A percentile compares a stretch with the other conserved stretches of the same genome.
These are phyloP conservation scores for Sporothrix globosa DNA, from an alignment of 2,329 filamentous ascomycete genomes.

Conservation along the genomic window DNA sequence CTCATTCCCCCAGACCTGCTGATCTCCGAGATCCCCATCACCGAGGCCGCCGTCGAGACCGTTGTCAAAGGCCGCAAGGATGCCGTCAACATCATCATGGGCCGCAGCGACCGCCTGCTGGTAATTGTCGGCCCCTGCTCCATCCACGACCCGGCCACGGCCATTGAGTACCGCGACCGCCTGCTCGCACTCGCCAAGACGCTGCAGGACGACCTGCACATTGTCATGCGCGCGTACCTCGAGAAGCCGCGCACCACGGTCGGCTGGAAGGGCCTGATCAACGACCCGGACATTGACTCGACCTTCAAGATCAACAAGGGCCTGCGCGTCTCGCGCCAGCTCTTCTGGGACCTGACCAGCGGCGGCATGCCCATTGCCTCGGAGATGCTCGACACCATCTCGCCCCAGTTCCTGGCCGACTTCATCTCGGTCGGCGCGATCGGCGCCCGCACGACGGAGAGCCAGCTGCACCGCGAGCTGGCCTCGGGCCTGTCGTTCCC, in stretches of 20 bases:
- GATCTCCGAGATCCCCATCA: slow-evolving; percentile 79
- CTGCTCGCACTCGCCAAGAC: slow-evolving; percentile 77
- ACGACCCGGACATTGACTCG: slow-evolving; percentile 96
- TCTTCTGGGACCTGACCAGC: slow-evolving; percentile 88
- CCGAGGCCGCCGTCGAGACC: slow-evolving; percentile 64
- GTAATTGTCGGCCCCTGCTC: slow-evolving; percentile 96
- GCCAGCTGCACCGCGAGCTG: slow-evolving; percentile 92
- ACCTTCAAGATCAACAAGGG: slow-evolving; percentile 99
- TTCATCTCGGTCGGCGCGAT: slow-evolving; percentile 94
- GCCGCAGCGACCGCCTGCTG: slow-evolving; percentile 81
- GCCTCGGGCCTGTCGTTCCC: slow-evolving; percentile 95
- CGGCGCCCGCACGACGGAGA: slow-evolving; percentile 93
- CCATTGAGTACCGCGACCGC: slow-evolving; percentile 82
- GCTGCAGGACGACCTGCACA: slow-evolving; percentile 79
- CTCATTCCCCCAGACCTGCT: slow-evolving; percentile 87
- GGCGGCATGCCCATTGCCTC: slow-evolving; percentile 92
- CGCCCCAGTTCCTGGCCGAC: slow-evolving; percentile 95
- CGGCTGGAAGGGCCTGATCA: slow-evolving; percentile 99
- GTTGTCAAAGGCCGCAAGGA: slow-evolving; percentile 72
- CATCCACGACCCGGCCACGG: slow-evolving; percentile 88
- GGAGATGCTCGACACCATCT: slow-evolving; percentile 99
- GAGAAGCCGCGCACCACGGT: slow-evolving; percentile 98
- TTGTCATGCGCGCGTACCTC: slow-evolving; percentile 98
- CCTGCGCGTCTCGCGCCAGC: slow-evolving; percentile 83
- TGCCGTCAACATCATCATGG: slow-evolving; percentile 74